A percentile compares a stretch with the other conserved stretches of the same genome.
These are phyloP conservation scores for Penicillium argentinense DNA, from an alignment of 495 filamentous ascomycete species.

Conservation along the genomic window DNA sequence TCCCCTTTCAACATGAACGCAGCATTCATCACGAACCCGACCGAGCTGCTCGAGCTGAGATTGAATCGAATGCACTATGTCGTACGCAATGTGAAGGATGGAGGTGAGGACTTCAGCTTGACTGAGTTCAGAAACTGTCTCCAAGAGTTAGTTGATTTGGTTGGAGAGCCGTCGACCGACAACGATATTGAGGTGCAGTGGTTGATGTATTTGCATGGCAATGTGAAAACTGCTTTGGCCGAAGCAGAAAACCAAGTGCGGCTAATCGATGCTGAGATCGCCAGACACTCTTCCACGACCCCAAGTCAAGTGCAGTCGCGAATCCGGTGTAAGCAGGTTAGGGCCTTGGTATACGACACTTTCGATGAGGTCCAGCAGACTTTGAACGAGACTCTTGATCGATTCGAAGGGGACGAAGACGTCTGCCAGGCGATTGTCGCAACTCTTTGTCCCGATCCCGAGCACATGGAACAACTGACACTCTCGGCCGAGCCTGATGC, in stretches of 20 bases:
- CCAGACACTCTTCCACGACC: background rate
- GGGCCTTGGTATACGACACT: background rate
- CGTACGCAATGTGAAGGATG: too few relatives aligned
- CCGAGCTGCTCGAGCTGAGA: background rate
- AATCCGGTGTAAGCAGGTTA: background rate
- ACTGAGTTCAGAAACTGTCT: background rate
- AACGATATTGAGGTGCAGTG: background rate
- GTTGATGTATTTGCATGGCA: background rate
- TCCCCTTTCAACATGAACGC: background rate
- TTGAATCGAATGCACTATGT: background rate
- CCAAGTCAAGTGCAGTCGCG: background rate
- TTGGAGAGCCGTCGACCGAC: background rate
- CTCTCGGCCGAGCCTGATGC: background rate
- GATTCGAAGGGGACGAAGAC: background rate
- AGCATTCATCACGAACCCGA: background rate
- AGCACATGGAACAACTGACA: background rate
- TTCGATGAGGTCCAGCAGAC: background rate
- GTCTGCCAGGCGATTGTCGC: background rate
- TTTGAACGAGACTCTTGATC: background rate
- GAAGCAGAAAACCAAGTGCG: background rate
- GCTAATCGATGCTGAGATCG: background rate
- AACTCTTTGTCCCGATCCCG: background rate
- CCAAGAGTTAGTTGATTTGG: background rate
- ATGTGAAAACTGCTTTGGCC: background rate
- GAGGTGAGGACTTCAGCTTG: conserved; percentile 25